phyloP scores from a whole-genome alignment of 164 flowering plant species.

The Litsea cubeba region DNA sequence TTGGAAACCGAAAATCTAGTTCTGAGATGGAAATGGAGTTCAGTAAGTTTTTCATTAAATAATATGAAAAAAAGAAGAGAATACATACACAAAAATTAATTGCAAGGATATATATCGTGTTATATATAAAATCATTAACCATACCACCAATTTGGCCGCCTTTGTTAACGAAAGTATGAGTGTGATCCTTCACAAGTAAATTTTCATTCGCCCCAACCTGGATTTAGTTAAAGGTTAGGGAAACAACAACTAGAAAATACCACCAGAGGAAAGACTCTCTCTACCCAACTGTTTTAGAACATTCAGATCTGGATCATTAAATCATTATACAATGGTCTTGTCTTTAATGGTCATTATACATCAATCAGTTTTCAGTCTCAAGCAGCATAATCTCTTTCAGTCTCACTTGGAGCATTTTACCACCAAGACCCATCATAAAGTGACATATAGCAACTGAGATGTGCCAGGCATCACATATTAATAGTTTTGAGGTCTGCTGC shows the following conservation, averaged over 20 bases:
- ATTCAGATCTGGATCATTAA: background rate
- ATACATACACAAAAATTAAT: background rate
- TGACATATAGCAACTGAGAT: background rate
- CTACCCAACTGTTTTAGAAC: background rate
- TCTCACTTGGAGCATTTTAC: background rate
- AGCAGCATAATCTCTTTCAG: background rate
- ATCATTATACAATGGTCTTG: background rate
- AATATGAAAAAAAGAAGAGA: background rate
- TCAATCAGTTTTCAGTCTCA: background rate
- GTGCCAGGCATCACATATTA: background rate
- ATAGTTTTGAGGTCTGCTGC: too few species aligned
- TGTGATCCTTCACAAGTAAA: conserved; percentile 96
- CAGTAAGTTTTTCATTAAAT: conserved; percentile 1
- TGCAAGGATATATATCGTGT: background rate
- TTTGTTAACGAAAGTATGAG: conserved; percentile 89
- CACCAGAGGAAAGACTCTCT: background rate
- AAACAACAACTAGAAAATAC: conserved; percentile 14
- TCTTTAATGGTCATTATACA: too few species aligned
- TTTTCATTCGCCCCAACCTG: conserved; percentile 94
- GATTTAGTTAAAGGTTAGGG: conserved; percentile 7
- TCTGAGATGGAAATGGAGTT: conserved; percentile 43
- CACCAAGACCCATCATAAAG: background rate
- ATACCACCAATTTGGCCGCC: conserved; percentile 92
- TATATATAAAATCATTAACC: conserved; percentile 10
- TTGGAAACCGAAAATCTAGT: conserved; percentile 90